Conservation (phyloP, 2,329 filamentous ascomycete genomes). For the Xylariaceae sp. region DNA sequence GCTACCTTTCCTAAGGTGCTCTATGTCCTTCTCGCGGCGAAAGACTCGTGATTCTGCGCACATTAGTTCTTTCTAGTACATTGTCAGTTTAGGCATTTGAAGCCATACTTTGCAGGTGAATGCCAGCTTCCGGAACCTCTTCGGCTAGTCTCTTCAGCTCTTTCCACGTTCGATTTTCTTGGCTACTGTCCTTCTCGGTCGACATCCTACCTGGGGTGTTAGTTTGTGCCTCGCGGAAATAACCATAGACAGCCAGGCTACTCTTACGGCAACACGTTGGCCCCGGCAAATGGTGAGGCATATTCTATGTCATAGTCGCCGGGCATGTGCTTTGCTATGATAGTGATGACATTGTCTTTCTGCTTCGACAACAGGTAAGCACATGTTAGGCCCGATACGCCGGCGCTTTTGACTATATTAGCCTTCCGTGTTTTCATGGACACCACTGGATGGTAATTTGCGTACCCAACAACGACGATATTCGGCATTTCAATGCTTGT, state of each 20-base stretch:
- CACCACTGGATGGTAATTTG: background rate
- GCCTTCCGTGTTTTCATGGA: background rate
- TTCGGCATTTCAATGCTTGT: slow-evolving; percentile 23
- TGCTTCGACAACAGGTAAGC: slow-evolving; percentile 32
- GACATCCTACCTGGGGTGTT: slow-evolving; percentile 23
- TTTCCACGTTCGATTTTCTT: slow-evolving; percentile 29
- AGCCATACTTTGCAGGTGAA: slow-evolving; percentile 30
- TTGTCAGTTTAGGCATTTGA: background rate
- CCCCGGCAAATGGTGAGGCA: slow-evolving; percentile 49
- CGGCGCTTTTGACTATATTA: slow-evolving; percentile 23
- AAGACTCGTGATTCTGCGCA: slow-evolving; percentile 42
- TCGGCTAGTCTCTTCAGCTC: slow-evolving; percentile 29
- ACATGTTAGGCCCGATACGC: slow-evolving; percentile 32
- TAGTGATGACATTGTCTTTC: slow-evolving; percentile 47
- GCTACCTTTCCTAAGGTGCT: slow-evolving; percentile 26
- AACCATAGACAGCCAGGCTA: background rate
- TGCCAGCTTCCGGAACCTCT: slow-evolving; percentile 33
- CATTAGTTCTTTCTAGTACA: background rate
- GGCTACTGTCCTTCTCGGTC: slow-evolving; percentile 26
- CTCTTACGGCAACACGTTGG: slow-evolving; percentile 32
- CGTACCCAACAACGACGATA: slow-evolving; percentile 31
- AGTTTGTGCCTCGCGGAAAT: background rate
- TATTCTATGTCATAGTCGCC: slow-evolving; percentile 88
- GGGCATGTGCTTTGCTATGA: slow-evolving; percentile 49
- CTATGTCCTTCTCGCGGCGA: slow-evolving; percentile 57